phyloP scores from a whole-genome alignment of 345 rosid genomes.

The Melaleuca alternifolia region DNA sequence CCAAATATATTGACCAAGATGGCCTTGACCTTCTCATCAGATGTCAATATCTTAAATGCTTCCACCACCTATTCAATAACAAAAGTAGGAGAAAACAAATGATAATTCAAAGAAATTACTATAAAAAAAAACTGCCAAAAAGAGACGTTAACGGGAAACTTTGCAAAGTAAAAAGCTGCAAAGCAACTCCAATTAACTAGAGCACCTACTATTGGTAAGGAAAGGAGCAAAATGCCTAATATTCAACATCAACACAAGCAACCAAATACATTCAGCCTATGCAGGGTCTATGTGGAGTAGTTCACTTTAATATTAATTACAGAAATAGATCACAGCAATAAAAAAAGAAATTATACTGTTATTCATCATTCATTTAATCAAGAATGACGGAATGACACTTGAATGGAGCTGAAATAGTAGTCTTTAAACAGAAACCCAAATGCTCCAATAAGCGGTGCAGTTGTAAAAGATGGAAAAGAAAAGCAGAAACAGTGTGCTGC shows the following conservation, averaged over 20 bases:
- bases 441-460: not conserved
- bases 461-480: not conserved
- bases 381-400: not conserved
- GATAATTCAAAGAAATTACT: not conserved
- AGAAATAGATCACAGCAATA: not conserved
- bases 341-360: not conserved
- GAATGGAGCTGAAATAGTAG: not conserved
- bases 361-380: not conserved
- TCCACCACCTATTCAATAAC: slow-evolving; percentile 66
- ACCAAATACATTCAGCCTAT: not conserved
- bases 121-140: not conserved
- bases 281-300: not conserved
- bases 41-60: slow-evolving; percentile 95
- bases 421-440: not conserved
- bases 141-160: not conserved
- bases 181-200: not conserved
- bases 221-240: not conserved
- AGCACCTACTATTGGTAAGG: not conserved
- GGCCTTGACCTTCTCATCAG: slow-evolving; percentile 97
- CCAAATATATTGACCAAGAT: slow-evolving; percentile 98
- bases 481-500: not conserved
- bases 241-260: not conserved
- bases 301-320: not conserved
- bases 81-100: not conserved
- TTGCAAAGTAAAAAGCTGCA: not conserved